A percentile compares a stretch with the other conserved stretches of the same genome.
Conservation (phyloP, 768 basidiomycete species). For the Suillus paluster region DNA sequence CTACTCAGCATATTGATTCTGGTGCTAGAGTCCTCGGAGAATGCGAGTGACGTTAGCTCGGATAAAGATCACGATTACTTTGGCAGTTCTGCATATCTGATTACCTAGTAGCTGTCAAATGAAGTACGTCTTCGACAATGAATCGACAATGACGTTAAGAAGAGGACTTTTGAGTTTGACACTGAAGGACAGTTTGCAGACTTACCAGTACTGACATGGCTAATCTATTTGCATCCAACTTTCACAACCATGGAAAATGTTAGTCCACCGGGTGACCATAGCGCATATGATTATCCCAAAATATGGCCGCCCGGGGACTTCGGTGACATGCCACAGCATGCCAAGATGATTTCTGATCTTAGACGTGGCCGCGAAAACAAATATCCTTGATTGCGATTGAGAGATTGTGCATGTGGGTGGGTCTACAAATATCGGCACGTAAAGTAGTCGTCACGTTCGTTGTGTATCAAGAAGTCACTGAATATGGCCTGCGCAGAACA, state of each 20-base stretch:
- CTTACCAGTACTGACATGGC: too few relatives aligned
- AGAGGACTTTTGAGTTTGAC: background rate
- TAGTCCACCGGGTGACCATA: background rate
- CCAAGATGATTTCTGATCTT: background rate
- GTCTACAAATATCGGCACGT: background rate
- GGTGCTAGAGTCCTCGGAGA: constrained; percentile 1
- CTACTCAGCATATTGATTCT: background rate
- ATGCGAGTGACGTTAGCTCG: background rate
- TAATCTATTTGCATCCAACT: background rate
- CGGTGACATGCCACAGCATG: too few relatives aligned
- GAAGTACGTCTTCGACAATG: too few relatives aligned
- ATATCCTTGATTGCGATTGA: constrained; percentile 3
- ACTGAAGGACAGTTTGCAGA: background rate
- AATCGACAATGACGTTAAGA: too few relatives aligned
- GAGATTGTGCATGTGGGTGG: background rate
- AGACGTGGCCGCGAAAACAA: constrained; percentile 2
- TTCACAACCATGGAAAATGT: constrained; percentile 1
- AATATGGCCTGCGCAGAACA: background rate
- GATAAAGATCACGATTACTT: background rate
- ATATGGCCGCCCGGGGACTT: background rate
- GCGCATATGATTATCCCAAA: background rate
- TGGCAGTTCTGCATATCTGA: background rate
- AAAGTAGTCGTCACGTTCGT: background rate
- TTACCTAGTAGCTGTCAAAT: too few relatives aligned
- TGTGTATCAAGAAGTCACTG: background rate